phyloP scores from a whole-genome alignment of 805 yeast genomes.

The Candida montana region DNA sequence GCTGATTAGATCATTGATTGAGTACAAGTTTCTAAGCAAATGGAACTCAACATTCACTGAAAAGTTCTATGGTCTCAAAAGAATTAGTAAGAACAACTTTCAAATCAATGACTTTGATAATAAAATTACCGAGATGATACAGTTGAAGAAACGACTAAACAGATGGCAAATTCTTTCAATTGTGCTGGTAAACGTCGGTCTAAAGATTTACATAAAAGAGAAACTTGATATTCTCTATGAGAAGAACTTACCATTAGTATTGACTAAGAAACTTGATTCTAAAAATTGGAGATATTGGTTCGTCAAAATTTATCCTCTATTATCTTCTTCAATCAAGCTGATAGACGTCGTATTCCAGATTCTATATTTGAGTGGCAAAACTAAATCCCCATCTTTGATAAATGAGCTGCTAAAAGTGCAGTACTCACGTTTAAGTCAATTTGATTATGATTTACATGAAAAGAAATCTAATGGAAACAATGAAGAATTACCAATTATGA shows the following conservation, averaged over 20 bases:
- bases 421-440: conserved; percentile 40
- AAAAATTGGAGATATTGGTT: conserved; percentile 34
- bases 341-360: conserved; percentile 54
- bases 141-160: conserved; percentile 48
- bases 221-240: conserved; percentile 65
- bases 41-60: conserved; percentile 90
- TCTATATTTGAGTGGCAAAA: conserved; percentile 59
- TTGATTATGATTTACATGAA: conserved; percentile 23
- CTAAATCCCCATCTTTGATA: conserved; percentile 56
- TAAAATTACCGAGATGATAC: conserved; percentile 35
- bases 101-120: conserved; percentile 27
- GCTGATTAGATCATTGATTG: conserved; percentile 55
- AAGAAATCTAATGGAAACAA: conserved; percentile 1
- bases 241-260: conserved; percentile 50
- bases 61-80: conserved; percentile 83
- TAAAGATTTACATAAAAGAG: conserved; percentile 58
- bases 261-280: conserved; percentile 41
- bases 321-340: conserved; percentile 42
- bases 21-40: conserved; percentile 58
- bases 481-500: background rate
- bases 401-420: conserved; percentile 59
- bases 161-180: conserved; percentile 48
- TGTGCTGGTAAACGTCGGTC: conserved; percentile 54
- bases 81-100: conserved; percentile 33
- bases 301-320: conserved; percentile 55